A percentile compares a stretch with the other conserved stretches of the same genome.
phyloP scores from a whole-genome alignment of 2,329 filamentous ascomycete genomes.

The Colletotrichum godetiae region DNA sequence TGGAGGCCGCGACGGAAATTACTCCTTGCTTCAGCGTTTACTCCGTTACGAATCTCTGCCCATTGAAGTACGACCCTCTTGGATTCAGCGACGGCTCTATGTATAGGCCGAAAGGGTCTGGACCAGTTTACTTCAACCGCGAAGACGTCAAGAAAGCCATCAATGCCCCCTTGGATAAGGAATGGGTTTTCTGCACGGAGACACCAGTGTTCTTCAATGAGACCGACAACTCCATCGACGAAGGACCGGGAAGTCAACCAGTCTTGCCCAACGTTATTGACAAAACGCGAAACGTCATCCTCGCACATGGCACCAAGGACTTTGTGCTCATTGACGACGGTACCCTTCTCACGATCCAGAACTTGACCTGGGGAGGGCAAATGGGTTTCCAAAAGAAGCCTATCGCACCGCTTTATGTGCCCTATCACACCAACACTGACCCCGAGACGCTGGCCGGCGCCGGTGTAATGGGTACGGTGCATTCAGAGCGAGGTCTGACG shows the following conservation, averaged over 20 bases:
- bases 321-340: slow-evolving; percentile 76
- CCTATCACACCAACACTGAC: slow-evolving; percentile 57
- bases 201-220: slow-evolving; percentile 49
- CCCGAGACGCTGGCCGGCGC: slow-evolving; percentile 59
- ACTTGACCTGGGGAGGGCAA: slow-evolving; percentile 82
- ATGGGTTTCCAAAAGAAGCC: slow-evolving; percentile 76
- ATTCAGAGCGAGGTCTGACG: slow-evolving; percentile 82
- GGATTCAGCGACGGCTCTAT: slow-evolving; percentile 73
- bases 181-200: slow-evolving; percentile 56
- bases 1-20: slow-evolving; percentile 60
- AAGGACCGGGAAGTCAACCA: slow-evolving; percentile 60
- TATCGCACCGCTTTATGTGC: slow-evolving; percentile 74
- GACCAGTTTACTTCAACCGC: slow-evolving; percentile 76
- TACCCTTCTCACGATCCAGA: slow-evolving; percentile 78
- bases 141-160: slow-evolving; percentile 76
- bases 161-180: slow-evolving; percentile 64
- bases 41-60: slow-evolving; percentile 78
- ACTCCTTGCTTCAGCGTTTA: slow-evolving; percentile 89
- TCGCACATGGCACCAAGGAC: slow-evolving; percentile 79
- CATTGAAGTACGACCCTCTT: slow-evolving; percentile 75
- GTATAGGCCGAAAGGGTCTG: slow-evolving; percentile 72
- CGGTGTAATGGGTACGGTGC: slow-evolving; percentile 76
- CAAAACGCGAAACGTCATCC: slow-evolving; percentile 76
- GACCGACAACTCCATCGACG: slow-evolving; percentile 59
- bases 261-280: slow-evolving; percentile 80